phyloP scores from a whole-genome alignment of 2,329 filamentous ascomycete genomes.

The Herpotrichia juniperi region DNA sequence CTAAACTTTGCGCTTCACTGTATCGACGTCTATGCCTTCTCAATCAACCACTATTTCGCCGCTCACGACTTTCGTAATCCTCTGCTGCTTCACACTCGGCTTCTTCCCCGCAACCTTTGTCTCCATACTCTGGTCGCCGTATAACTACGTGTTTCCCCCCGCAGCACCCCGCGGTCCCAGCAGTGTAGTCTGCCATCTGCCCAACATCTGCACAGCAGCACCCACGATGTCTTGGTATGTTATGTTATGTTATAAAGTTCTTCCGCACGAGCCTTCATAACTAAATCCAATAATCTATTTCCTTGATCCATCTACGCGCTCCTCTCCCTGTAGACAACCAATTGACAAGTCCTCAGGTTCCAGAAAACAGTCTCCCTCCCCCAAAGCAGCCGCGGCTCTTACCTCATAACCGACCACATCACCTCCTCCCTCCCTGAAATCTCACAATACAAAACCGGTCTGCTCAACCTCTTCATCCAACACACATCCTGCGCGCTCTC shows the following conservation, averaged over 20 bases:
- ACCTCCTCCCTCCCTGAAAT: constrained; percentile 77
- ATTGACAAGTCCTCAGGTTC: constrained; percentile 52
- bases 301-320: constrained; percentile 11
- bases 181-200: constrained; percentile 34
- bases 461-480: constrained; percentile 87
- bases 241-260: no score
- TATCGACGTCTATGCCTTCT: constrained; percentile 14
- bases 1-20: no score
- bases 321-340: neutral
- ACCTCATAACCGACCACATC: constrained; percentile 85
- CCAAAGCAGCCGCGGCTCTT: constrained; percentile 77
- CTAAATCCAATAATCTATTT: neutral
- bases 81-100: constrained; percentile 55
- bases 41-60: constrained; percentile 36
- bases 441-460: constrained; percentile 73
- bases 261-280: no score
- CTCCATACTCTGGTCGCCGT: constrained; percentile 45
- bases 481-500: constrained; percentile 91
- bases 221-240: constrained; percentile 39
- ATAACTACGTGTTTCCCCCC: constrained; percentile 35
- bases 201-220: constrained; percentile 31
- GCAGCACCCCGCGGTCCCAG: constrained; percentile 20
- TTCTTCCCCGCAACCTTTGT: constrained; percentile 58
- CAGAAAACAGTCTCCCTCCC: constrained; percentile 87
- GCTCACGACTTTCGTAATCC: constrained; percentile 52